phyloP scores from a whole-genome alignment of 805 yeast species.

The Candida ponderosae region DNA sequence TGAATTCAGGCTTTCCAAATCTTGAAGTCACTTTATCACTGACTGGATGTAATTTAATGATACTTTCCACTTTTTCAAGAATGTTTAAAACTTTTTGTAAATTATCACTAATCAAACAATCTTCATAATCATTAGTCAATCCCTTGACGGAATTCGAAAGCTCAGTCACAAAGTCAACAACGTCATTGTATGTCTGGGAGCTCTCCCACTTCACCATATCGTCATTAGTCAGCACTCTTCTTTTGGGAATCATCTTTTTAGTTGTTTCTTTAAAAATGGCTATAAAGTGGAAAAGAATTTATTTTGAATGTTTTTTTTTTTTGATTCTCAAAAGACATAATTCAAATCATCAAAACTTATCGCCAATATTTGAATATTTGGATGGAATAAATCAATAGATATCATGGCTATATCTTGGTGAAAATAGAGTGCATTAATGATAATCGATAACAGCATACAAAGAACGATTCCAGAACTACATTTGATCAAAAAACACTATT shows the following conservation, averaged over 20 bases:
- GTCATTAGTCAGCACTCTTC: conserved; percentile 43
- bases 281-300: no score
- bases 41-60: conserved; percentile 60
- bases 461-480: no score
- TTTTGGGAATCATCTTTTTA: conserved; percentile 22
- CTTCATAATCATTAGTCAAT: conserved; percentile 39
- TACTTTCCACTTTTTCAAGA: conserved; percentile 35
- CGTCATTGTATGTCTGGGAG: conserved; percentile 39
- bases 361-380: no score
- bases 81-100: conserved; percentile 28
- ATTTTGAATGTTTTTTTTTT: no score
- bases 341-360: no score
- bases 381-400: no score
- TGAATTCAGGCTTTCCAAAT: conserved; percentile 87
- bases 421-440: no score
- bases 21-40: conserved; percentile 59
- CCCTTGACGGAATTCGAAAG: conserved; percentile 65
- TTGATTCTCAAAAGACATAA: no score
- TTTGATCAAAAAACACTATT: no score
- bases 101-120: conserved; percentile 26
- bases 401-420: no score
- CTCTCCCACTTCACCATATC: conserved; percentile 59
- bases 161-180: conserved; percentile 46
- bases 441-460: no score
- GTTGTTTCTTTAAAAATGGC: no score